phyloP scores from a whole-genome alignment of 495 filamentous ascomycete genomes.

The Clavariopsis aquatica region DNA sequence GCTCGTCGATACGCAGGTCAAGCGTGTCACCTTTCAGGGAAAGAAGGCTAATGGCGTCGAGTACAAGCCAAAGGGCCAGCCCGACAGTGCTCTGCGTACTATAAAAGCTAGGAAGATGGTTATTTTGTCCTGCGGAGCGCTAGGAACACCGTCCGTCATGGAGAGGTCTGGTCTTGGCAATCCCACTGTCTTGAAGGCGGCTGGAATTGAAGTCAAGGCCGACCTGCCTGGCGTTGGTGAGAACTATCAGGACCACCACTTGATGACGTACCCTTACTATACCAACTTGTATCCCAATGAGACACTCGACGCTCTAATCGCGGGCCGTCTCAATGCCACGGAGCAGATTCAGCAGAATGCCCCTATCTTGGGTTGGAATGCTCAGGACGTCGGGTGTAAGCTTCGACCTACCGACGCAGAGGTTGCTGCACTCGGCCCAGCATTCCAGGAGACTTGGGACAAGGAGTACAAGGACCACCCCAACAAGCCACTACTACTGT shows the following conservation, averaged over 20 bases:
- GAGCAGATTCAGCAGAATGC: slow-evolving; percentile 38
- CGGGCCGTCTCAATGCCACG: slow-evolving; percentile 42
- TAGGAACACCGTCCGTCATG: slow-evolving; percentile 41
- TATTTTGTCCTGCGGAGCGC: slow-evolving; percentile 40
- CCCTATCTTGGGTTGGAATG: slow-evolving; percentile 51
- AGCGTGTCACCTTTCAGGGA: slow-evolving; percentile 32
- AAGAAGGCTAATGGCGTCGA: slow-evolving; percentile 38
- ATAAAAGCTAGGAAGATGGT: slow-evolving; percentile 42
- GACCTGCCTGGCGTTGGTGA: slow-evolving; percentile 41
- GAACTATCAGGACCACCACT: slow-evolving; percentile 41
- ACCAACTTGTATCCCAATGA: slow-evolving; percentile 30
- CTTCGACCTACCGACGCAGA: slow-evolving; percentile 34
- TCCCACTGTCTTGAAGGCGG: slow-evolving; percentile 26
- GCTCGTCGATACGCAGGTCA: slow-evolving; percentile 36
- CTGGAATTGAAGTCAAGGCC: slow-evolving; percentile 26
- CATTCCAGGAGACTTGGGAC: slow-evolving; percentile 34
- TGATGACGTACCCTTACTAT: slow-evolving; percentile 30
- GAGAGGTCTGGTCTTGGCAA: slow-evolving; percentile 44
- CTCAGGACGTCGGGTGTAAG: slow-evolving; percentile 47
- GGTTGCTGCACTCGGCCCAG: slow-evolving; percentile 31
- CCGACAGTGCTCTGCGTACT: slow-evolving; percentile 41
- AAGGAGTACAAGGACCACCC: slow-evolving; percentile 30
- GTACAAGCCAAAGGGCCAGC: slow-evolving; percentile 33
- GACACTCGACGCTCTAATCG: slow-evolving; percentile 40
- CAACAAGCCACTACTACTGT: slow-evolving; percentile 30